A percentile compares a stretch with the other conserved stretches of the same genome.
These are phyloP conservation scores for Vicia faba DNA, from an alignment of 306 rosid genomes.

Conservation along the genomic window DNA sequence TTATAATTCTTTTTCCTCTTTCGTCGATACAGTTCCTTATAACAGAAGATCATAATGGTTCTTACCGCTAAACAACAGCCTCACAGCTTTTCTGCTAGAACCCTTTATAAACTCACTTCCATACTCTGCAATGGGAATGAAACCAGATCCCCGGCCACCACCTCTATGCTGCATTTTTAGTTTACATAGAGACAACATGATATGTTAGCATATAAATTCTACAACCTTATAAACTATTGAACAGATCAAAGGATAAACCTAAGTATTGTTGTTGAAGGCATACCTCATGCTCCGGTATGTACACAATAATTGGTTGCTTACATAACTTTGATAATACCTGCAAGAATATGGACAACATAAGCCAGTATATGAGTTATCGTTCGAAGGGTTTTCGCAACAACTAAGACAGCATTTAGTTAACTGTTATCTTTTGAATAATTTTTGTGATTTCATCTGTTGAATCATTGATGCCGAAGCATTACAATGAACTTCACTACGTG, in stretches of 20 bases:
- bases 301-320: constrained; percentile 79
- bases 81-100: constrained; percentile 63
- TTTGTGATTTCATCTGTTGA: not conserved
- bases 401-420: too few species aligned
- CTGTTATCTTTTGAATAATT: not conserved
- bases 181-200: constrained; percentile 25
- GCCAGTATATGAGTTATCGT: constrained; percentile 26
- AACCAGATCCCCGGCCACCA: constrained; percentile 70
- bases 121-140: constrained; percentile 88
- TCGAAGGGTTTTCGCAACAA: not conserved
- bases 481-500: too few species aligned
- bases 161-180: constrained; percentile 66
- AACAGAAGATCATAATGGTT: constrained; percentile 94
- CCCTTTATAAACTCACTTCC: constrained; percentile 76
- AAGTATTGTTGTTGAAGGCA: constrained; percentile 36
- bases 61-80: constrained; percentile 77
- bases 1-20: not conserved
- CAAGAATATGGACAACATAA: constrained; percentile 39
- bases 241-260: not conserved
- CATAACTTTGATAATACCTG: constrained; percentile 91
- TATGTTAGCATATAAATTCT: constrained; percentile 18
- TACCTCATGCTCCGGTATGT: constrained; percentile 98
- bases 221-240: constrained; percentile 3
- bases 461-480: too few species aligned
- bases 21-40: constrained; percentile 39